Evolutionary conservation across 176 grass and related monocot genomes (phyloP), one percentile per base, ranked within the genome.

Genomic region (Aegilops tauschii): DNA sequence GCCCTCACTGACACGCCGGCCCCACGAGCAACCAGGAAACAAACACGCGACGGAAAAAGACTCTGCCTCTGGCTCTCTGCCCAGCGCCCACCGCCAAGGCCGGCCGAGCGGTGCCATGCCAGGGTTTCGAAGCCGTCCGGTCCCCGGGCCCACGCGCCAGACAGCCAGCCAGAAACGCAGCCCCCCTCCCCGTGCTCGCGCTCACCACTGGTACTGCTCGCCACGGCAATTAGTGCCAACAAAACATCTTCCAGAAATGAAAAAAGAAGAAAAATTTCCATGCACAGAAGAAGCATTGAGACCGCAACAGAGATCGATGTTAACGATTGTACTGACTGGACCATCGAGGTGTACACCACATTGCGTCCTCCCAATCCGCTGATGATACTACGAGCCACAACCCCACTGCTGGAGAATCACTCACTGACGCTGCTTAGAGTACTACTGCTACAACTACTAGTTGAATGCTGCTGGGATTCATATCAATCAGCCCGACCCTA

Each of bases 31-130:
- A 65, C 61, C 45, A 58, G 59, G 21, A 79, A 87, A 61, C 85
- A 79, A 90, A 61, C 85, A 49, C 67, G 76, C 80, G 73, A 68
- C 61, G 85, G 1, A 18, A 84, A 87, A 87, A 87, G 80, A 69
- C 68, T 54, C 67, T 49, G 83, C 77, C 47, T 30, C 35, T 34
- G 32, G 32, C 29, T 0, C 50, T 18, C 50, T 54, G 56, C 34
- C 61, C 35, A 21, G 25, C 49, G 73, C 73, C 73, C 42, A 52
- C 44, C 73, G 73, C 47, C 54, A 8, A 20, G 49, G 72, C 66
- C 66, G 49, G 64, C 32, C 80, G n/a, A 74, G 65, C 25, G 67
- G 44, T 31, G 74, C 17, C 84, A 83, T 31, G 73, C 18, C 84
- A 83, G 74, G 42, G 13, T 61, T 86, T 61, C 68, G 49, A 69